These are phyloP conservation scores for Acrocalymma vagum DNA, from an alignment of 2,329 filamentous ascomycete genomes.

Conservation along the genomic window DNA sequence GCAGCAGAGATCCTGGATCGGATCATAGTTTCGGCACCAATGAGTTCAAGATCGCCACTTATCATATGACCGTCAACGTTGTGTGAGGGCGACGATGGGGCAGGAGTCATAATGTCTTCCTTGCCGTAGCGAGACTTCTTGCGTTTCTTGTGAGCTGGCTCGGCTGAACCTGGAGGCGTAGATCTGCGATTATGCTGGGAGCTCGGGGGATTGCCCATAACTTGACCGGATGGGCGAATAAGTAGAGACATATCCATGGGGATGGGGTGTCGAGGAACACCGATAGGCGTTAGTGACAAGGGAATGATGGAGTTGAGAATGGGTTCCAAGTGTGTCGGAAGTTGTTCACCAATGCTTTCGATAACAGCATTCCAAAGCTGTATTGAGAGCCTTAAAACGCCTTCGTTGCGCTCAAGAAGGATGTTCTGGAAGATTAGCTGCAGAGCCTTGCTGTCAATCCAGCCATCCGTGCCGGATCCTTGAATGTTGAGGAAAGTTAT, in stretches of 20 bases:
- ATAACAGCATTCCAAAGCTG: constrained; percentile 87
- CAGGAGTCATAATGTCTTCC: constrained; percentile 61
- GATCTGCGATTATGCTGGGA: constrained; percentile 34
- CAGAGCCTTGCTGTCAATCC: constrained; percentile 90
- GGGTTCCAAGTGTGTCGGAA: constrained; percentile 75
- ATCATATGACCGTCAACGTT: constrained; percentile 99
- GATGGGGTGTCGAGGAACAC: constrained; percentile 87
- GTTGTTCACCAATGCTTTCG: constrained; percentile 69
- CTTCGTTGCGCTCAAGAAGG: constrained; percentile 87
- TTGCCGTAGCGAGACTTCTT: constrained; percentile 83
- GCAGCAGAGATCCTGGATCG: constrained; percentile 89
- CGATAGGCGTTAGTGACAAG: constrained; percentile 88
- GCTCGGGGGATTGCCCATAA: constrained; percentile 67
- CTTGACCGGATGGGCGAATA: constrained; percentile 89
- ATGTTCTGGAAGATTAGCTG: constrained; percentile 95
- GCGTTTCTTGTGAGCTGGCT: constrained; percentile 76
- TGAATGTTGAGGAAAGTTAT: constrained; percentile 92
- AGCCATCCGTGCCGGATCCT: constrained; percentile 79
- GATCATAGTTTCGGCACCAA: constrained; percentile 87
- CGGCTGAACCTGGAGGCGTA: constrained; percentile 43
- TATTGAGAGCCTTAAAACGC: constrained; percentile 81
- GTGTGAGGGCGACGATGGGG: constrained; percentile 70
- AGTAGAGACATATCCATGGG: constrained; percentile 91
- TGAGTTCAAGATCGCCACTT: constrained; percentile 93
- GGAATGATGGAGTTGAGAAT: constrained; percentile 85